A percentile compares a stretch with the other conserved stretches of the same genome.
Conservation (phyloP, 371 early-diverging fungal genomes). For the Haplosporangium sp. region DNA sequence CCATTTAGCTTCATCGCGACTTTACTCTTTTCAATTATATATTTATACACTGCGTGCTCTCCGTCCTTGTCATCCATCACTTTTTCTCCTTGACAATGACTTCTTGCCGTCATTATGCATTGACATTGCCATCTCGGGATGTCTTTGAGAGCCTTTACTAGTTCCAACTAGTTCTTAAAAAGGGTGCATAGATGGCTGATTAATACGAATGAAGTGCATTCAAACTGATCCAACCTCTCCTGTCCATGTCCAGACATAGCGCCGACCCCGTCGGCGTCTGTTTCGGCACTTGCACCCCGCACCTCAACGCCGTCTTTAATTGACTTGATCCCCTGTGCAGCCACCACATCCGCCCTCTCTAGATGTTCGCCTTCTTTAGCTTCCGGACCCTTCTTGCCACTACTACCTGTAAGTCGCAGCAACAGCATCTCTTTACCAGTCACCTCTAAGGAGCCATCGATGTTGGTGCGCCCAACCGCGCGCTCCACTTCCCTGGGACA, state of each 20-base stretch:
- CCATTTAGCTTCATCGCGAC: too few species aligned
- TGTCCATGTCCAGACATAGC: not conserved
- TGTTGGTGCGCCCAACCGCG: slow-evolving; percentile 4
- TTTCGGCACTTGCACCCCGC: not conserved
- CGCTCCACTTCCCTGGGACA: slow-evolving; percentile 45
- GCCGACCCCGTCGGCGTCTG: not conserved
- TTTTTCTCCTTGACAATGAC: too few species aligned
- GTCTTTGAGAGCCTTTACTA: too few species aligned
- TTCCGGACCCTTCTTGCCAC: not conserved
- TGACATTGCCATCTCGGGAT: too few species aligned
- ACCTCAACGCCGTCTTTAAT: not conserved
- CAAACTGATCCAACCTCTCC: not conserved
- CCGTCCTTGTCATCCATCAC: too few species aligned
- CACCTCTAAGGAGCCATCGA: not conserved
- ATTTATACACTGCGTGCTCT: too few species aligned
- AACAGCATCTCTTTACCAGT: slow-evolving; percentile 36
- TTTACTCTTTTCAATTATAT: too few species aligned
- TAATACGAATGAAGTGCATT: too few species aligned
- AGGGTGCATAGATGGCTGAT: too few species aligned
- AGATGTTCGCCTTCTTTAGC: not conserved
- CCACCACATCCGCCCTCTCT: not conserved
- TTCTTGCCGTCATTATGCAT: too few species aligned
- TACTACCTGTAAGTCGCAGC: slow-evolving; percentile 22
- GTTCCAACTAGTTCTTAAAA: too few species aligned
- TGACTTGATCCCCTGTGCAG: slow-evolving; percentile 6